Evolutionary conservation across 2,329 filamentous ascomycete genomes (phyloP).

Genomic region (Colletotrichum tropicicola): DNA sequence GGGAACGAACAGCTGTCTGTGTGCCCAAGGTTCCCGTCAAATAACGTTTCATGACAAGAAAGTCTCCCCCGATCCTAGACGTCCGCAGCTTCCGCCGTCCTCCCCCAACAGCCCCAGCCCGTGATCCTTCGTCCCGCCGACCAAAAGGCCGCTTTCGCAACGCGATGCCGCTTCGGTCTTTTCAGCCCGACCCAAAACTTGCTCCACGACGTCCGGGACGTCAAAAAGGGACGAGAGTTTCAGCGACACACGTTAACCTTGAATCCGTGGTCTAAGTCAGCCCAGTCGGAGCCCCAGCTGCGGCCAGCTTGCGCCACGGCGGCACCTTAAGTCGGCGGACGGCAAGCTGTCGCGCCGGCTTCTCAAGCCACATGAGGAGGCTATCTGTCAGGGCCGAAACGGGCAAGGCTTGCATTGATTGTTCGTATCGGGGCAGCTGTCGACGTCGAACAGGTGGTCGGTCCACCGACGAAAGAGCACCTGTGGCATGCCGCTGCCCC

Average conservation of each 20-base stretch:
- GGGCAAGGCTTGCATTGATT: background rate
- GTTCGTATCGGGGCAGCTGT: background rate
- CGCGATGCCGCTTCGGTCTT: background rate
- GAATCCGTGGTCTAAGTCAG: background rate
- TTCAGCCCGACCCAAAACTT: background rate
- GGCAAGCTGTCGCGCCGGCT: background rate
- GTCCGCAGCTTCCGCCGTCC: slow-evolving; percentile 3
- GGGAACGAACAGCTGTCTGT: slow-evolving; percentile 25
- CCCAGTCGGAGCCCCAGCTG: background rate
- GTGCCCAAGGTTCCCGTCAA: background rate
- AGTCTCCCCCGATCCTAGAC: background rate
- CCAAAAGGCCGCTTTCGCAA: slow-evolving; percentile 8
- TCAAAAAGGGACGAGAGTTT: background rate
- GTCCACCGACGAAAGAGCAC: background rate
- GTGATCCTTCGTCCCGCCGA: too few species aligned
- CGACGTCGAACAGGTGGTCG: slow-evolving; percentile 8
- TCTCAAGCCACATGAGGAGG: background rate
- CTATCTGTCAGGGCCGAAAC: background rate
- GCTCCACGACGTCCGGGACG: background rate
- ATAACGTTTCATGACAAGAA: slow-evolving; percentile 19
- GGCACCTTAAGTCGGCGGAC: background rate
- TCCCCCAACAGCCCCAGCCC: too few species aligned
- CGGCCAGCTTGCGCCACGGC: background rate
- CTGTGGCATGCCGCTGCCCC: background rate
- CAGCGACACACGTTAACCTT: background rate